A percentile compares a stretch with the other conserved stretches of the same genome.
phyloP scores from a whole-genome alignment of 164 flowering plant species.

The Houttuynia cordata region DNA sequence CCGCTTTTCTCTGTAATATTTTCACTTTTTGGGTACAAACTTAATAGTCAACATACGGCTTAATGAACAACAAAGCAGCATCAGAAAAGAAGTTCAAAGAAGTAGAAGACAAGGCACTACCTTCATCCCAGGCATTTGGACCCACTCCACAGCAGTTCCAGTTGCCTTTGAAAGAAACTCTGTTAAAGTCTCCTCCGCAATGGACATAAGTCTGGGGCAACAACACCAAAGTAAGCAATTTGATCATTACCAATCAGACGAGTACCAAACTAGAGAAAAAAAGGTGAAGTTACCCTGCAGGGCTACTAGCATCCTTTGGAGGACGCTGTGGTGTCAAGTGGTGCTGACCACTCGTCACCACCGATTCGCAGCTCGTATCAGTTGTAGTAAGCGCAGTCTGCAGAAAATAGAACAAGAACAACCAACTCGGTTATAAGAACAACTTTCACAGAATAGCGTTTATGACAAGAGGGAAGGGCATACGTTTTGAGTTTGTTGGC shows the following conservation, averaged over 20 bases:
- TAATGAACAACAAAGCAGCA: too few relatives aligned
- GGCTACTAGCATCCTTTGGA: constrained; percentile 93
- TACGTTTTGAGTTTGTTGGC: constrained; percentile 72
- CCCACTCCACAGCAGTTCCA: constrained; percentile 98
- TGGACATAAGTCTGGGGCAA: constrained; percentile 59
- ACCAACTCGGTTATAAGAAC: not conserved
- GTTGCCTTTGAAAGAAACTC: constrained; percentile 96
- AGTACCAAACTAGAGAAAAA: not conserved
- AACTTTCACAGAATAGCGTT: not conserved
- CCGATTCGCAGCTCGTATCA: constrained; percentile 90
- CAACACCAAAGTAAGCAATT: not conserved
- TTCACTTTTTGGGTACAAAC: too few relatives aligned
- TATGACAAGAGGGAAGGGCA: not conserved
- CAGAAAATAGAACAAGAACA: constrained; percentile 9
- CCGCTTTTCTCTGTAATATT: too few relatives aligned
- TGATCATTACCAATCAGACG: not conserved
- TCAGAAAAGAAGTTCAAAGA: too few relatives aligned
- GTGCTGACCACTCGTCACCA: constrained; percentile 88
- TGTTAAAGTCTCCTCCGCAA: constrained; percentile 94
- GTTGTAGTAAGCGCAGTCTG: constrained; percentile 66
- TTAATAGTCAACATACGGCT: too few relatives aligned
- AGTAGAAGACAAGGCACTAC: constrained; percentile 11
- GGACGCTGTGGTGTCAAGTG: constrained; percentile 85
- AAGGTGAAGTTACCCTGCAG: constrained; percentile 62
- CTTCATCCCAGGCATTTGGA: constrained; percentile 99